These are phyloP conservation scores for Dryas drummondii DNA, from an alignment of 306 rosid species.

Conservation along the genomic window DNA sequence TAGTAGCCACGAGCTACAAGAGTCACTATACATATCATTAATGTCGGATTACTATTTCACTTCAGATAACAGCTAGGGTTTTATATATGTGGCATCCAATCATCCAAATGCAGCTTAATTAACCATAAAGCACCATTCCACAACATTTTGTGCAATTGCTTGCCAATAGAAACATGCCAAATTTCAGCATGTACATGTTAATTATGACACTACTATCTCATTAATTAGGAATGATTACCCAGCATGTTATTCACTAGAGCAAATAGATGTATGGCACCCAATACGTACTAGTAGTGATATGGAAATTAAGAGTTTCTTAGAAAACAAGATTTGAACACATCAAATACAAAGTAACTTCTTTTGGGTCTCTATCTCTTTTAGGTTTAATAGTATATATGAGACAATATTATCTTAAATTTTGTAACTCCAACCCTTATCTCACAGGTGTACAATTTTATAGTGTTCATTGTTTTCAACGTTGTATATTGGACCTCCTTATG, in stretches of 20 bases:
- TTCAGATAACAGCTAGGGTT: not conserved
- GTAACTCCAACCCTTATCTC: too few relatives aligned
- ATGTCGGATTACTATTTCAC: not conserved
- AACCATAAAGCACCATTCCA: not conserved
- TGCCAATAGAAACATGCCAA: not conserved
- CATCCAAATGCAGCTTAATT: not conserved
- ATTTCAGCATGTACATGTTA: slow-evolving; percentile 1
- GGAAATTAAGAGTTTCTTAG: too few relatives aligned
- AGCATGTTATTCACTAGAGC: slow-evolving; percentile 1
- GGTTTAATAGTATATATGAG: too few relatives aligned
- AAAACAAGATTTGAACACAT: too few relatives aligned
- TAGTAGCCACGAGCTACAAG: not conserved
- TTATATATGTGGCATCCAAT: not conserved
- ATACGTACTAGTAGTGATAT: too few relatives aligned
- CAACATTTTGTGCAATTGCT: not conserved
- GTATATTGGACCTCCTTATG: not conserved
- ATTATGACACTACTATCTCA: slow-evolving; percentile 5
- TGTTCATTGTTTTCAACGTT: too few relatives aligned
- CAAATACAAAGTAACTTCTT: too few relatives aligned
- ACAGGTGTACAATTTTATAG: too few relatives aligned
- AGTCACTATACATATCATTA: not conserved
- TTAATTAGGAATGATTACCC: slow-evolving; percentile 17
- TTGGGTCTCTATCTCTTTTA: too few relatives aligned
- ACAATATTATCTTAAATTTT: too few relatives aligned
- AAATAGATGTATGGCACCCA: not conserved